Base-by-base conservation (phyloP, 768 basidiomycete genomes). In the Gautieria morchelliformis region DNA sequence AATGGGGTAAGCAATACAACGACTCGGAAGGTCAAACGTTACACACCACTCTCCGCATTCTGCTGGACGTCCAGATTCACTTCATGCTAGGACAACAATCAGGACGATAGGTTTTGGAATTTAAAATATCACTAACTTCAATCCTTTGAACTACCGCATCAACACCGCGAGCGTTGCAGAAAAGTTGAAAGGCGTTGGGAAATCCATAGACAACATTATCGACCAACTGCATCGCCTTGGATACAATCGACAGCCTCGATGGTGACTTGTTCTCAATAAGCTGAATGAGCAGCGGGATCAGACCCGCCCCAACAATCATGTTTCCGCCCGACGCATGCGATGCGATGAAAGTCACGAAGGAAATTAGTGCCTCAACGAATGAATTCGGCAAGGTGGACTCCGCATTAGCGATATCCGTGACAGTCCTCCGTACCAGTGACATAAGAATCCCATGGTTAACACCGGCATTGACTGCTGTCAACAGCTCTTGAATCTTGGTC, bases 391-490 rank as follows among this genome's bases (percentile, higher is more conserved):
- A 70, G 22, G 71, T 81, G 33, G 83, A 87, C 22, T 83, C 78
- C 1, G 83, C 75, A 57, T 79, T 79, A 54, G 79, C 76, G 20
- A 93, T 81, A 59, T 92, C 87, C 17, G 76, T 68, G 17, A 91
- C 85, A 22, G 89, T 88, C 70, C 84, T 86, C 60, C 93, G 82
- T 55, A 97, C 77, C 37, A 93, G 75, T 30, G 87, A 85, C 85
- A 98, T 91, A 24, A 99, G 70, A 41, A 93, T 86, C 12, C 96
- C 96, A 66, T 98, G 96, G 64, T 93, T 96, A 55, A 97, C 92
- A 45, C 92, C 92, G 24, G 92, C 94, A 67, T 96, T 96, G 39
- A 98, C 81, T 1, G 93, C 86, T 5, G 86, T 85, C 47, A 96
- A 70, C 40, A 95, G 91, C 66, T 98, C 96, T 63, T 84, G 82